phyloP scores from a whole-genome alignment of 192 early-diverging fungal species.

The Coemansia sp. region DNA sequence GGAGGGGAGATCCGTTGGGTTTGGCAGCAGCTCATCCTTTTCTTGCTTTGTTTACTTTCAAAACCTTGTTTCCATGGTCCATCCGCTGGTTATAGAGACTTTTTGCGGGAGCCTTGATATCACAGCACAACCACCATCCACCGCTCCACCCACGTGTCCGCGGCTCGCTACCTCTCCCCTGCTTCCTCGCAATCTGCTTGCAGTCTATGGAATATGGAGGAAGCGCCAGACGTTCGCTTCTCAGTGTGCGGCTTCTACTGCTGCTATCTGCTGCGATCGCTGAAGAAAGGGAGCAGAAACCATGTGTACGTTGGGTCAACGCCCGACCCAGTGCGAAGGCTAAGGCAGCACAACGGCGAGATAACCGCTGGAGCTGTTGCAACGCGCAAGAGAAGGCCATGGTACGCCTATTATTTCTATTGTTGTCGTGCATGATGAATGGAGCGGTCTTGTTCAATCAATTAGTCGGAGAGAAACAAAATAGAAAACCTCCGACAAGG shows the following conservation, averaged over 20 bases:
- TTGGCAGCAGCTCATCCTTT: background rate
- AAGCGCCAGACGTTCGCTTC: background rate
- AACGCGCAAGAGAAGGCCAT: constrained; percentile 38
- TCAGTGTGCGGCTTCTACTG: constrained; percentile 38
- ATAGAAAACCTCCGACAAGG: too few species aligned
- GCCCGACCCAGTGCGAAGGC: constrained; percentile 42
- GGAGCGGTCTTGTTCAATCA: too few species aligned
- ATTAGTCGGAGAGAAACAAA: too few species aligned
- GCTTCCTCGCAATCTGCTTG: background rate
- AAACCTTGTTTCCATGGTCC: background rate
- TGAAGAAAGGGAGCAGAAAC: constrained; percentile 33
- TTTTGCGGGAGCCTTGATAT: background rate
- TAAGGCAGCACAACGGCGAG: constrained; percentile 57
- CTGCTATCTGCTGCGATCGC: constrained; percentile 51
- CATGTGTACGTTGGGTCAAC: constrained; percentile 54
- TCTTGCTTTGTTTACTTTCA: background rate
- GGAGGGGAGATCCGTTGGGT: background rate
- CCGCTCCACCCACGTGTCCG: too few species aligned
- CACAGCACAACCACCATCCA: too few species aligned
- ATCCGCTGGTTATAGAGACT: background rate
- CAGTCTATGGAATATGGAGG: background rate
- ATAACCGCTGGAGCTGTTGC: constrained; percentile 38
- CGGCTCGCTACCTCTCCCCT: too few species aligned
- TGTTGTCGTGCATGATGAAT: too few species aligned
- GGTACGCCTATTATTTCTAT: constrained; percentile 18